Evolutionary conservation across 129 eudicot species (phyloP), one percentile per base, ranked within the genome.

Genomic region (Rutidosis leptorrhynchoides): DNA sequence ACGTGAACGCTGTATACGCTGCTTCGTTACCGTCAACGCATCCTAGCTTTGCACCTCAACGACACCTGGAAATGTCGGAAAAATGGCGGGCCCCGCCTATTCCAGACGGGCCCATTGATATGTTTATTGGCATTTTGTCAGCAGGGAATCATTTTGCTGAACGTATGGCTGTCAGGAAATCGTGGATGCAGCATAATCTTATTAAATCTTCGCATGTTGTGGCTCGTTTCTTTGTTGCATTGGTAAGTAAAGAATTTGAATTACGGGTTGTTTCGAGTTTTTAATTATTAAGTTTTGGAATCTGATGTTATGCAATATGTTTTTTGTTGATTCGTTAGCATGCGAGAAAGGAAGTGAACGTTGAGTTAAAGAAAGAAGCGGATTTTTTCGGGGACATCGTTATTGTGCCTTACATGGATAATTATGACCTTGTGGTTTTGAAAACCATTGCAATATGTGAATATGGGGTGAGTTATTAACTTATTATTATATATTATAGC

Each of bases 121-220:
- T 89, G 57, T 94, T 94, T 24, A 64, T 89, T 42, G 99, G 99
- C 53, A 73, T 89, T 51, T 89, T 94, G 65, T 94, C 97, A 49
- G 95, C 97, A 5, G 97, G 95, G 53, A 90, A 89, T 71, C 99
- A 94, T 75, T 94, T 94, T 71, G 95, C 94, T 20, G 99, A 94
- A 87, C 76, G 97, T 58, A 94, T 94, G 99, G 94, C 99, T 40
- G 95, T 89, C 4, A 87, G 97, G 73, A 94, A 94, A 65, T 89
- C 99, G 7, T 94, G 99, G 99, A 84, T 94, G 97, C 99, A 87
- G 72, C 87, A 89, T 78, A 58, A 51, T 52, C 81, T 82, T 40
- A 79, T 94, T 33, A 84, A 84, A 42, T 82, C 93, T 48, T 85
- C 96, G 28, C 70, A 56, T 22, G 84, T 86, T 26, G 95, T 89